A percentile compares a stretch with the other conserved stretches of the same genome.
These are phyloP conservation scores for Martensiomyces pterosporus DNA, from an alignment of 192 early-diverging fungal genomes.

Conservation along the genomic window DNA sequence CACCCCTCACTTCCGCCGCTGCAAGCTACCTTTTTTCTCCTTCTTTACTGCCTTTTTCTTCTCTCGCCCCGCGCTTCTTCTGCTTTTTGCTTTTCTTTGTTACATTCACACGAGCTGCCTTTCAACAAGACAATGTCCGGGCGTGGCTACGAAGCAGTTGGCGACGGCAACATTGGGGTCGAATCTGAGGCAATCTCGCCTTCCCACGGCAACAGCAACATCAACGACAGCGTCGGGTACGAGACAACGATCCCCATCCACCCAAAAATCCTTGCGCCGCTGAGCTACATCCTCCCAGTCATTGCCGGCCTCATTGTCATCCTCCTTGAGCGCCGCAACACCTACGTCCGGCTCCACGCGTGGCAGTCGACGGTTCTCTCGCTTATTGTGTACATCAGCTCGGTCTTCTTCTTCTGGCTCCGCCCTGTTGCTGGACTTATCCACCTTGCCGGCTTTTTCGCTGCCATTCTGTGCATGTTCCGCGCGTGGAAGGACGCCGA, in stretches of 20 bases:
- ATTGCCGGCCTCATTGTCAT: conserved; percentile 29
- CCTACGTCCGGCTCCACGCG: conserved; percentile 43
- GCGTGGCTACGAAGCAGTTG: conserved; percentile 40
- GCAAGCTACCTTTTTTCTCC: no score
- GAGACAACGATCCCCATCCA: conserved; percentile 44
- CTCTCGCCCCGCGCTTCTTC: background rate
- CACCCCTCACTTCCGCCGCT: no score
- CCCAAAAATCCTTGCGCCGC: conserved; percentile 48
- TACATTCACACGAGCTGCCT: no score
- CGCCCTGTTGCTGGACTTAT: conserved; percentile 25
- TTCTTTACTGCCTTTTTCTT: background rate
- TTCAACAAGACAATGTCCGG: conserved; percentile 16
- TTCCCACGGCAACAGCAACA: conserved; percentile 14
- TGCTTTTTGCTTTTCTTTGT: background rate
- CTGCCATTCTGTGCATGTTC: conserved; percentile 23
- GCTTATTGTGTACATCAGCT: conserved; percentile 16
- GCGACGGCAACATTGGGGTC: conserved; percentile 44
- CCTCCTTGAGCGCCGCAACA: conserved; percentile 42
- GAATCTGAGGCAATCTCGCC: conserved; percentile 41
- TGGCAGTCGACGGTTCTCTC: conserved; percentile 43
- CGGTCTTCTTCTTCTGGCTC: conserved; percentile 43
- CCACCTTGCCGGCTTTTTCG: conserved; percentile 28
- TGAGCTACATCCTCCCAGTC: conserved; percentile 36
- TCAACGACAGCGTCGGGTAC: conserved; percentile 38
- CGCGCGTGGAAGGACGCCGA: conserved; percentile 44